A percentile compares a stretch with the other conserved stretches of the same genome.
Evolutionary conservation across 208 protist species (phyloP).

Genomic region (Trypanosoma mega): DNA sequence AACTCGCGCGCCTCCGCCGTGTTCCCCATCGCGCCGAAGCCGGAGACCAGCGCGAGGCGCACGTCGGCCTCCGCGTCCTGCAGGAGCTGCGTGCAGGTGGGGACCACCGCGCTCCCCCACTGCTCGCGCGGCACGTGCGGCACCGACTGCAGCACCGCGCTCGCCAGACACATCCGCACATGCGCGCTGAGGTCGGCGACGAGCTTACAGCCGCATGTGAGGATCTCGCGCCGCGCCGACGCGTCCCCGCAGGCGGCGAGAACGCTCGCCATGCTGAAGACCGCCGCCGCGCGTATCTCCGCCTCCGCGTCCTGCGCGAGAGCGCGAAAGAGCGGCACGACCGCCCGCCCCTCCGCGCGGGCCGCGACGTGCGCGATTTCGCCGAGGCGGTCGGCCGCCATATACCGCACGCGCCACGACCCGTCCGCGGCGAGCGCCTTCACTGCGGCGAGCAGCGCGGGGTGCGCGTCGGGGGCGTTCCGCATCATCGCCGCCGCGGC

Average conservation of each 20-base stretch:
- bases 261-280: slow-evolving; percentile 78
- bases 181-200: slow-evolving; percentile 67
- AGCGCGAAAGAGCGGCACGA: slow-evolving; percentile 65
- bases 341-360: slow-evolving; percentile 62
- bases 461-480: slow-evolving; percentile 83
- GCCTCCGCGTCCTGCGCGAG: slow-evolving; percentile 83
- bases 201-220: slow-evolving; percentile 70
- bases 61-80: slow-evolving; percentile 79
- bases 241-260: slow-evolving; percentile 60
- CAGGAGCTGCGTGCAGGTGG: slow-evolving; percentile 79
- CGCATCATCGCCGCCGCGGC: slow-evolving; percentile 86
- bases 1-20: slow-evolving; percentile 79
- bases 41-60: slow-evolving; percentile 79
- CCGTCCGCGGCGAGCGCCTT: slow-evolving; percentile 83
- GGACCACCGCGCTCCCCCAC: slow-evolving; percentile 72
- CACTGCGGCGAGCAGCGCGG: slow-evolving; percentile 80
- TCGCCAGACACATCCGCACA: slow-evolving; percentile 87
- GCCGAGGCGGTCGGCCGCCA: slow-evolving; percentile 95
- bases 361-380: slow-evolving; percentile 57
- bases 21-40: slow-evolving; percentile 86
- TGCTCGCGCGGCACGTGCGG: slow-evolving; percentile 67
- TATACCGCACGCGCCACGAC: slow-evolving; percentile 98
- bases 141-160: slow-evolving; percentile 78
- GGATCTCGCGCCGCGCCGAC: slow-evolving; percentile 61
- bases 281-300: slow-evolving; percentile 84